A percentile compares a stretch with the other conserved stretches of the same genome.
phyloP scores from a whole-genome alignment of 495 filamentous ascomycete species.

The Sabuloglossum arenarium region DNA sequence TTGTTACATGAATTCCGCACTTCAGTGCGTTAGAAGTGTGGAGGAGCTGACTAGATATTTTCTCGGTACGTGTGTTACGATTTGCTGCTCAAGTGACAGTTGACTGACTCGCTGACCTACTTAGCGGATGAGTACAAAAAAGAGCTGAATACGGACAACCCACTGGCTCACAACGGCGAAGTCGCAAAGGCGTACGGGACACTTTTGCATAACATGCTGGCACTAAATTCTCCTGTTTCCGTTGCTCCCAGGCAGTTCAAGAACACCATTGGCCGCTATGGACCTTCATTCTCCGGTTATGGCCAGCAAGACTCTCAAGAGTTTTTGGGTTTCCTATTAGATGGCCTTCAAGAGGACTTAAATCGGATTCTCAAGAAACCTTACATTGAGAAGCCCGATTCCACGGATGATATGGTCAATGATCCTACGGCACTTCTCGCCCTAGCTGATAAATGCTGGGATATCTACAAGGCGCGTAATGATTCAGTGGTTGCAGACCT shows the following conservation, averaged over 20 bases:
- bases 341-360: conserved; percentile 85
- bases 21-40: conserved; percentile 81
- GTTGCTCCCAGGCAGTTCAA: conserved; percentile 65
- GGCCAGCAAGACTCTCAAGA: conserved; percentile 96
- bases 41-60: conserved; percentile 88
- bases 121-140: conserved; percentile 42
- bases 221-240: conserved; percentile 32
- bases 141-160: conserved; percentile 68
- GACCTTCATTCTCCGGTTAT: conserved; percentile 75
- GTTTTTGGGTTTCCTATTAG: conserved; percentile 88
- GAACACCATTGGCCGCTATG: conserved; percentile 52
- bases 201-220: conserved; percentile 54
- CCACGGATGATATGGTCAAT: conserved; percentile 86
- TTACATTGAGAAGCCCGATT: conserved; percentile 94
- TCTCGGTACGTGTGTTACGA: conserved; percentile 27
- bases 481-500: conserved; percentile 88
- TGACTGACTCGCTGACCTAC: not conserved
- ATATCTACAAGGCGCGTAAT: conserved; percentile 80
- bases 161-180: conserved; percentile 60
- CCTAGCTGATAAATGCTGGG: conserved; percentile 73
- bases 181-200: conserved; percentile 64
- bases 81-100: not conserved
- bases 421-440: conserved; percentile 53
- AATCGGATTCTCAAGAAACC: conserved; percentile 90
- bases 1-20: conserved; percentile 95